phyloP scores from a whole-genome alignment of 164 flowering plant genomes.

The Aristolochia fimbriata region DNA sequence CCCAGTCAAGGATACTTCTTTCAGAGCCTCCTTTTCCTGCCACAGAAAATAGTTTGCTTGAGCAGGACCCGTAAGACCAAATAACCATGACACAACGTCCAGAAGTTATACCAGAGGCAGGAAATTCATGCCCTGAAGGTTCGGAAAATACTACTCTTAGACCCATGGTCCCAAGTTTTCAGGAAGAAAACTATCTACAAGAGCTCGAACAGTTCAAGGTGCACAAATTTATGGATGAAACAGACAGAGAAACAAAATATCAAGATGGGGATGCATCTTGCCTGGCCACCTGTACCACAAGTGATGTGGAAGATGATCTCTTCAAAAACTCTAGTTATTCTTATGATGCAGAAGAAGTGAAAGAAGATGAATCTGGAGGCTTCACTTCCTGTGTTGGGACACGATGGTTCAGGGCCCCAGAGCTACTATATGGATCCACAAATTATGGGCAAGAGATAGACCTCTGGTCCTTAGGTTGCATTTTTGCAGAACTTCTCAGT shows the following conservation, averaged over 20 bases:
- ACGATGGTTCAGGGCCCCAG: conserved; percentile 91
- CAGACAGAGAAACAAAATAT: conserved; percentile 35
- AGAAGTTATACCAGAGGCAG: conserved; percentile 18
- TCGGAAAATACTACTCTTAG: conserved; percentile 6
- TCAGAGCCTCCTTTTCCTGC: conserved; percentile 30
- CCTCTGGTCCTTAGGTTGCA: conserved; percentile 91
- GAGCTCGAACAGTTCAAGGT: conserved; percentile 27
- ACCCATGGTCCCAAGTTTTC: conserved; percentile 19
- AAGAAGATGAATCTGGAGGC: conserved; percentile 30
- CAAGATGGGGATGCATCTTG: conserved; percentile 63
- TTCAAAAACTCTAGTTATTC: conserved; percentile 30
- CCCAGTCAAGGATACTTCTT: conserved; percentile 73
- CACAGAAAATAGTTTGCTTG: conserved; percentile 14
- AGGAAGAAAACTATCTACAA: conserved; percentile 26
- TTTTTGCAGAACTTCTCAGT: conserved; percentile 74
- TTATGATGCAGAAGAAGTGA: conserved; percentile 35
- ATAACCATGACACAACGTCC: conserved; percentile 13
- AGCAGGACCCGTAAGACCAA: conserved; percentile 12
- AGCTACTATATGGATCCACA: conserved; percentile 76
- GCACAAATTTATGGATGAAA: conserved; percentile 23
- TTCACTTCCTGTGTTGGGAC: conserved; percentile 93
- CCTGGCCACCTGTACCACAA: conserved; percentile 61
- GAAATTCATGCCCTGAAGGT: conserved; percentile 10
- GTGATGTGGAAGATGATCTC: conserved; percentile 64
- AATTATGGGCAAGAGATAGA: conserved; percentile 73